Percentiles rank a stretch among this genome's conserved stretches.
Evolutionary conservation across 2,329 filamentous ascomycete species (phyloP).

Genomic region (Lachnellula suecica): DNA sequence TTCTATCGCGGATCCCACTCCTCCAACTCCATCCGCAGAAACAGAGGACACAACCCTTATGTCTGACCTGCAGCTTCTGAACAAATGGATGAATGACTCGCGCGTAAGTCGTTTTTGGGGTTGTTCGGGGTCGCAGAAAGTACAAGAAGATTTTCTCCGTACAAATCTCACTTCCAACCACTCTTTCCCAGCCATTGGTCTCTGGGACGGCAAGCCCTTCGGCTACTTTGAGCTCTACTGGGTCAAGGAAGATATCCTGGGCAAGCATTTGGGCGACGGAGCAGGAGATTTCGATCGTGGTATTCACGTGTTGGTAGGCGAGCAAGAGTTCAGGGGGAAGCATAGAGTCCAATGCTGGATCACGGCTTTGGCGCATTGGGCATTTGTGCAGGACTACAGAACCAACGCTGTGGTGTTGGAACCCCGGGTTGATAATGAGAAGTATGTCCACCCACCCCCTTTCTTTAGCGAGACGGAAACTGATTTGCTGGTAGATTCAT

Average conservation of each 20-base stretch:
- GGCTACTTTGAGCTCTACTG: constrained; percentile 98
- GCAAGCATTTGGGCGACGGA: constrained; percentile 64
- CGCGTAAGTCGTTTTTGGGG: constrained; percentile 89
- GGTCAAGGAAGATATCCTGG: constrained; percentile 88
- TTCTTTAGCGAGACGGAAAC: background rate
- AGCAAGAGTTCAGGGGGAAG: constrained; percentile 85
- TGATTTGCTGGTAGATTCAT: constrained; percentile 50
- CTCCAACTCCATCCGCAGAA: constrained; percentile 37
- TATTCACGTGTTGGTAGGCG: constrained; percentile 84
- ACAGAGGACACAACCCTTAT: constrained; percentile 27
- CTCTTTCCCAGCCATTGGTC: constrained; percentile 86
- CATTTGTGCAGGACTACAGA: constrained; percentile 72
- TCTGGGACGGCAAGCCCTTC: constrained; percentile 94
- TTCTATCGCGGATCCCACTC: constrained; percentile 39
- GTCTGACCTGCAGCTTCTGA: constrained; percentile 67
- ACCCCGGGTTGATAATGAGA: constrained; percentile 85
- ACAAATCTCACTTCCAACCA: constrained; percentile 65
- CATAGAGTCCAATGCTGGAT: constrained; percentile 78
- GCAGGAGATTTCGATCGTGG: constrained; percentile 84
- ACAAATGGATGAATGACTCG: constrained; percentile 85
- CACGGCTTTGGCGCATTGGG: constrained; percentile 83
- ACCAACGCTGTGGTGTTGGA: constrained; percentile 85
- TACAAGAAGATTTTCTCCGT: constrained; percentile 68
- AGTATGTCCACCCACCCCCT: constrained; percentile 53
- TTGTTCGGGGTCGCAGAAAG: constrained; percentile 51